Evolutionary conservation across 352 stramenopile species (phyloP).

Genomic region (Globisporangium yorkense): DNA sequence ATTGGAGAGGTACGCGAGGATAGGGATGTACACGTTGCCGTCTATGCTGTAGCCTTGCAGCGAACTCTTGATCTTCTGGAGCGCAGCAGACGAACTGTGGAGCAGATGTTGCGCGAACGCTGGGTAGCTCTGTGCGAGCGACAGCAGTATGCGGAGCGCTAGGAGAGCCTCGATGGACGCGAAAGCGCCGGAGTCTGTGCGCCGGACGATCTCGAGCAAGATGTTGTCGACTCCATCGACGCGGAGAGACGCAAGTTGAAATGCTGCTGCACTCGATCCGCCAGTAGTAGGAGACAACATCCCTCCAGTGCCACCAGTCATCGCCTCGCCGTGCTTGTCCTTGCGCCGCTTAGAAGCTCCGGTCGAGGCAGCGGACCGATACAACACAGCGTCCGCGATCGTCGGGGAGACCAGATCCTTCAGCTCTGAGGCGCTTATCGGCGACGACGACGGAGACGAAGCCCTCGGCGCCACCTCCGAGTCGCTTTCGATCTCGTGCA

Average conservation of each 20-base stretch:
- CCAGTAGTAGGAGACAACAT: background rate
- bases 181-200: constrained; percentile 22
- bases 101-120: constrained; percentile 51
- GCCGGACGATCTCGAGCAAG: constrained; percentile 49
- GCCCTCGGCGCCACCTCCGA: background rate
- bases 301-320: background rate
- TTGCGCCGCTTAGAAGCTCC: constrained; percentile 25
- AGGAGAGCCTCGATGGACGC: constrained; percentile 36
- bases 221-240: constrained; percentile 34
- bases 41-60: constrained; percentile 39
- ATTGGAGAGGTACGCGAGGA: constrained; percentile 59
- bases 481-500: constrained; percentile 53
- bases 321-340: constrained; percentile 21
- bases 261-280: background rate
- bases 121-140: constrained; percentile 38
- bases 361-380: constrained; percentile 11
- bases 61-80: constrained; percentile 37
- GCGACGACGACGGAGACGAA: background rate
- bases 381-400: constrained; percentile 38
- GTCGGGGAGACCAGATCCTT: constrained; percentile 21
- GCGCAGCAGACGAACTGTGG: constrained; percentile 16
- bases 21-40: constrained; percentile 42
- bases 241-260: constrained; percentile 2
- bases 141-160: constrained; percentile 46
- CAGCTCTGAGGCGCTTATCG: background rate